Conservation (phyloP, 73 alveolate genomes). For the Effrenium voratum region DNA sequence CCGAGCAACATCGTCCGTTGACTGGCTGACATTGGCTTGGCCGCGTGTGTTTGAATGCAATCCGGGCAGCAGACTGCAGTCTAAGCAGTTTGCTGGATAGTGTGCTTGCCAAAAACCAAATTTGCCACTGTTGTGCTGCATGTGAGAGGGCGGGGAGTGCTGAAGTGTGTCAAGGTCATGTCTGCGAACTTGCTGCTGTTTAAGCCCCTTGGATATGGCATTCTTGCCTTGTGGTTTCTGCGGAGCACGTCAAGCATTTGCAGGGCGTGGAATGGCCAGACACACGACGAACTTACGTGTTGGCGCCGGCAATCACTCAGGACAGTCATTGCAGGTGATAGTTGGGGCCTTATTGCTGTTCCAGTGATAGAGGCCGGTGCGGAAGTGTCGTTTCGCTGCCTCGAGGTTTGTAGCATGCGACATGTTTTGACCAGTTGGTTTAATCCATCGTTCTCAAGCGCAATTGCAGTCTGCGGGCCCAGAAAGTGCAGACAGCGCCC, state of each 20-base stretch:
- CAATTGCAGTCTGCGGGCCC: too few relatives aligned
- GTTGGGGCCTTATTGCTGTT: conserved; percentile 87
- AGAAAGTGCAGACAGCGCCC: too few relatives aligned
- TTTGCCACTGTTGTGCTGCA: too few relatives aligned
- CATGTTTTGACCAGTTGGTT: too few relatives aligned
- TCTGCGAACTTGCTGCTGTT: conserved; percentile 71
- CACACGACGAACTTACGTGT: background rate
- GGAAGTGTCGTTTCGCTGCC: too few relatives aligned
- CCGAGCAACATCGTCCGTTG: conserved; percentile 33
- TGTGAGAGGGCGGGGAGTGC: too few relatives aligned
- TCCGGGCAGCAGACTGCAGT: background rate
- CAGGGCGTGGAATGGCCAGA: background rate
- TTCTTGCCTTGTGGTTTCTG: too few relatives aligned
- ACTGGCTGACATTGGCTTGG: background rate
- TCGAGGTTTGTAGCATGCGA: too few relatives aligned
- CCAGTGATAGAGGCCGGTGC: conserved; percentile 71
- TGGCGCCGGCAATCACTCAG: background rate
- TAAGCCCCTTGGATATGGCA: conserved; percentile 21
- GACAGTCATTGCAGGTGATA: conserved; percentile 93
- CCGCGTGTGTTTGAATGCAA: background rate
- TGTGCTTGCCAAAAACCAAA: background rate
- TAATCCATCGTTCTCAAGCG: too few relatives aligned
- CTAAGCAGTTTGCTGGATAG: background rate
- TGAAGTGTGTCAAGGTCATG: conserved; percentile 82
- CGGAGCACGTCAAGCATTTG: background rate